Conservation (phyloP, 345 rosid species). For the Populus davidiana region DNA sequence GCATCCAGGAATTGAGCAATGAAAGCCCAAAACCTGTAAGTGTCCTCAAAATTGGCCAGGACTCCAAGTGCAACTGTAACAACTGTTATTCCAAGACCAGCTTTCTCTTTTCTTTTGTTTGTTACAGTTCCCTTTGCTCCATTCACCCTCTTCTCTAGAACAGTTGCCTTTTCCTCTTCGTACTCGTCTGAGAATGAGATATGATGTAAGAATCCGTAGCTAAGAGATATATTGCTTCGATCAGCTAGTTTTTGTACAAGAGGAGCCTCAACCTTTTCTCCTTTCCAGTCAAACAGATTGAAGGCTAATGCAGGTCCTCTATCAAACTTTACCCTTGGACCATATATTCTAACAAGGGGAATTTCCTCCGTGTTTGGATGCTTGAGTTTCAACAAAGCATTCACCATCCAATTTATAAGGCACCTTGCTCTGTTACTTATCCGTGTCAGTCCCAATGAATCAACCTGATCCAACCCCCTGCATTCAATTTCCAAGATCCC, state of each 20-base stretch:
- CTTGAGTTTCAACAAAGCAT: slow-evolving; percentile 70
- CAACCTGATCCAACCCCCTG: slow-evolving; percentile 70
- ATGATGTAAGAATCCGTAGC: slow-evolving; percentile 61
- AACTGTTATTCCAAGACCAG: slow-evolving; percentile 51
- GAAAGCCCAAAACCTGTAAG: slow-evolving; percentile 78
- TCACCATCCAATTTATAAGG: slow-evolving; percentile 86
- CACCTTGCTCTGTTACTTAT: slow-evolving; percentile 73
- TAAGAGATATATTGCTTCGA: slow-evolving; percentile 62
- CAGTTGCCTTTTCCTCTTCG: slow-evolving; percentile 46
- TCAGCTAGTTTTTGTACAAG: slow-evolving; percentile 90
- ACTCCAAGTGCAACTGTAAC: slow-evolving; percentile 76
- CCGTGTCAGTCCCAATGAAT: slow-evolving; percentile 57
- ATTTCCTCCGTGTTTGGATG: slow-evolving; percentile 58
- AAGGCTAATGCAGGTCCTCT: slow-evolving; percentile 87
- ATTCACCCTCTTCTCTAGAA: slow-evolving; percentile 42
- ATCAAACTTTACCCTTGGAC: slow-evolving; percentile 77
- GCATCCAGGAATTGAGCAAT: slow-evolving; percentile 86
- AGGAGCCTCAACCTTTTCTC: slow-evolving; percentile 69
- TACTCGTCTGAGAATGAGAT: slow-evolving; percentile 62
- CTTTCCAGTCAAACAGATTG: slow-evolving; percentile 78
- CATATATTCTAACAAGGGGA: slow-evolving; percentile 66
- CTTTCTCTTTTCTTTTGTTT: slow-evolving; percentile 37
- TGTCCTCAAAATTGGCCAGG: slow-evolving; percentile 75
- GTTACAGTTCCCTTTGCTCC: slow-evolving; percentile 21
- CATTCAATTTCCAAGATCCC: slow-evolving; percentile 41